A percentile compares a stretch with the other conserved stretches of the same genome.
Conservation (phyloP, 177 flowering plant species). For the Vitis hybrid region DNA sequence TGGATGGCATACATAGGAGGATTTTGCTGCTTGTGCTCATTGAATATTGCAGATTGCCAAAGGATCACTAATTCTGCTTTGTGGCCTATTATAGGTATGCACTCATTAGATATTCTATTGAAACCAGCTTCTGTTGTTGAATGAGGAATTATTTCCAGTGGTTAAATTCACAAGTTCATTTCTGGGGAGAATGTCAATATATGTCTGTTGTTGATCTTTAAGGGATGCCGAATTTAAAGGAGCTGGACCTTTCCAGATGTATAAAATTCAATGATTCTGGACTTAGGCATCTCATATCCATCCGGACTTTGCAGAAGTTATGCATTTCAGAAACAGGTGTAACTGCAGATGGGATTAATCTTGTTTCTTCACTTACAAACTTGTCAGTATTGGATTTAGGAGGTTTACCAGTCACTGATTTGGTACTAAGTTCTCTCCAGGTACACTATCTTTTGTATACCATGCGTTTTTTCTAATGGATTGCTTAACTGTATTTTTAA, state of each 20-base stretch:
- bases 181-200: neutral
- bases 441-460: conserved; percentile 26
- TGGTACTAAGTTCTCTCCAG: conserved; percentile 61
- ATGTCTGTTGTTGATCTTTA: conserved; percentile 6
- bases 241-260: conserved; percentile 80
- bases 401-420: conserved; percentile 84
- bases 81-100: conserved; percentile 74
- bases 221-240: conserved; percentile 71
- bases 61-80: conserved; percentile 62
- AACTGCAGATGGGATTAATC: conserved; percentile 56
- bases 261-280: conserved; percentile 71
- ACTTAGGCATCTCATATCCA: conserved; percentile 60
- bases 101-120: neutral
- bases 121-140: no score
- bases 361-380: conserved; percentile 56
- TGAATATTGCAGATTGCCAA: conserved; percentile 69
- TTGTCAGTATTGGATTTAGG: conserved; percentile 76
- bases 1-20: conserved; percentile 94
- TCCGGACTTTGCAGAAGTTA: conserved; percentile 61
- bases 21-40: conserved; percentile 50
- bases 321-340: conserved; percentile 71
- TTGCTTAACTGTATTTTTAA: neutral
- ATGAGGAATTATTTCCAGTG: neutral
- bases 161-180: neutral
- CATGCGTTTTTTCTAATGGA: neutral